Conservation (phyloP, 169 alveolate species). For the Eimeria acervulina region DNA sequence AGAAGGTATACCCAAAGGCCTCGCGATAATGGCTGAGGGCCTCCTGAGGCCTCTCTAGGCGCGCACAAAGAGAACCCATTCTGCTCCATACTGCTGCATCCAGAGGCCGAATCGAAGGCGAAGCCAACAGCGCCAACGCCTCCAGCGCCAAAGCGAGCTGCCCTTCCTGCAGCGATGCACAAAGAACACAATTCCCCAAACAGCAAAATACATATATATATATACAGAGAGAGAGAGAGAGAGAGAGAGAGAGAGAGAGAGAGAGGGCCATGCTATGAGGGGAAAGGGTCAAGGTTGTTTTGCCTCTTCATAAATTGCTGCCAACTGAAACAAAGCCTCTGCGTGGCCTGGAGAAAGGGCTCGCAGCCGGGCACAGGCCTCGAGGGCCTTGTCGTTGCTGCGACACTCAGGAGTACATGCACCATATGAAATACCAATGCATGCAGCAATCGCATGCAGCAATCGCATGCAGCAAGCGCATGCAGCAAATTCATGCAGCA, state of each 20-base stretch:
- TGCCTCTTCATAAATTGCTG: constrained; percentile 57
- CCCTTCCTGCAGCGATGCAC: constrained; percentile 24
- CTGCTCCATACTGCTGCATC: constrained; percentile 49
- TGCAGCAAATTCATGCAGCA: background rate
- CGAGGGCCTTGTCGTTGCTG: constrained; percentile 85
- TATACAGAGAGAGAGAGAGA: background rate
- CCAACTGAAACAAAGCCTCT: constrained; percentile 78
- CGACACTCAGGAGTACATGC: constrained; percentile 79
- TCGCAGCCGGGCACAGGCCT: constrained; percentile 93
- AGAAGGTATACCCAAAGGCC: constrained; percentile 36
- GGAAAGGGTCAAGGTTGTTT: background rate
- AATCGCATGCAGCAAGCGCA: background rate
- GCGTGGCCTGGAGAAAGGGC: constrained; percentile 85
- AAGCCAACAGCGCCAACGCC: constrained; percentile 61
- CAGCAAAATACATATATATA: background rate
- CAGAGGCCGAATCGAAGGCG: constrained; percentile 53
- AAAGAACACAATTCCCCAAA: background rate
- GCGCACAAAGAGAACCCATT: constrained; percentile 63
- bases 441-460: background rate
- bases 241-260: background rate
- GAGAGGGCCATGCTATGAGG: background rate
- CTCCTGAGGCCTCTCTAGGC: constrained; percentile 43
- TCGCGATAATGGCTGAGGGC: constrained; percentile 67
- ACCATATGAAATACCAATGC: background rate
- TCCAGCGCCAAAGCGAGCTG: constrained; percentile 36